Base-by-base conservation (phyloP, 345 rosid genomes). In the Iberis pinnata region DNA sequence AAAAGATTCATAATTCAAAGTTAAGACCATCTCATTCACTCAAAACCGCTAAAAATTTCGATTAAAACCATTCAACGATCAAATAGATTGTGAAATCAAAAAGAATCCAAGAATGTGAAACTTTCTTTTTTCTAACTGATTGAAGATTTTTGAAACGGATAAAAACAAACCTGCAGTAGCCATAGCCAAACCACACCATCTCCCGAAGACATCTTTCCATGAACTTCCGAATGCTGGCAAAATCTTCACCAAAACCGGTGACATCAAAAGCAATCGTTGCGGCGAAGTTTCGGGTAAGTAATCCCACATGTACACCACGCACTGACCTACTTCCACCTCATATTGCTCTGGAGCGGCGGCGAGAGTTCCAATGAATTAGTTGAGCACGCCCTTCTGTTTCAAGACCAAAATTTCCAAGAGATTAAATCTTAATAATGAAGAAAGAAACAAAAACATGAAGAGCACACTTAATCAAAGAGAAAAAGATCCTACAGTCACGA, bases 111-210 rank as follows among this genome's bases (percentile, higher is more conserved):
- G 18, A 16, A 44, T 22, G 13, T 29, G 43, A 24, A 16, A 10
- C n/a, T 32, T 9, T 32, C 31, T 22, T 53, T 9, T n/a, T n/a
- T 35, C 4, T 15, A 26, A 17, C 18, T 31, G n/a, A 42, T 24
- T 10, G 16, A n/a, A 12, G 25, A 29, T 33, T 15, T 52, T 13
- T 10, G 0, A 1, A 29, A 7, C 15, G 29, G n/a, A n/a, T n/a
- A n/a, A 18, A 7, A 20, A 49, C 18, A 43, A 59, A 89, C 98
- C 96, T 58, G 95, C 76, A 63, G 82, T 85, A 55, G 95, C 97
- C 81, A 88, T 79, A 63, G 99, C 97, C 63, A 88, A 93, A 22
- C 99, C 97, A 40, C 99, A 93, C 2, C 97, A 95, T 3, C 99
- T 94, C 19, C 97, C 95, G 24, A 79, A 88, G 0, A 88, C 97